Base-by-base conservation (phyloP, 1,284 basidiomycete genomes). In the Leccinum cinnamomeum region DNA sequence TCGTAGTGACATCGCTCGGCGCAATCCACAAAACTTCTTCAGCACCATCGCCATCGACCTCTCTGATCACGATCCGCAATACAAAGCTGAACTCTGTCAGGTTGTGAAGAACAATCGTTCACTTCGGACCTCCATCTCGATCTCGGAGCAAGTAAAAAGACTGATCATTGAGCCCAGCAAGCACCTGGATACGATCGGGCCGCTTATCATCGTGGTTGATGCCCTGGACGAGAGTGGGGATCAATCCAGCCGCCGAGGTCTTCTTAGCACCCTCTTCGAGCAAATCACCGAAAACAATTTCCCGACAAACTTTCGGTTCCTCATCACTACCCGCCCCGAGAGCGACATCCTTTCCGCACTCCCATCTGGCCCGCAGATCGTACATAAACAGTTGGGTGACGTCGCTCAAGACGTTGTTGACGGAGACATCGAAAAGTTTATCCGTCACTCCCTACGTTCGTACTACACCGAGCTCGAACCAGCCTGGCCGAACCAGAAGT, bases 191-290 rank as follows among this genome's bases (percentile, higher is more conserved):
- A n/a, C 59, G 1, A 61, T 71, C 3, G 68, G 66, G 1, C 70
- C 68, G 3, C 7, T 67, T 1, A 28, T 70, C 35, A 20, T 69
- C 2, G 64, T 69, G 1, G 53, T 72, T 1, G 70, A 71, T 33
- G 70, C 68, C 7, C 60, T 69, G 5, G 68, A 69, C 16, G 68
- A 72, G 57, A 69, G 68, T n/a, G 69, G 68, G 1, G 68, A 71
- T 23, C 68, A 7, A 18, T 5, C 57, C n/a, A 59, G 28, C 55
- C 70, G 68, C 25, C 61, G 57, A 3, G 33, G 58, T 2, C 56
- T 69, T 30, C 33, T 69, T 7, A 60, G 46, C 2, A 53, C 53
- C 20, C 11, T 72, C 35, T 55, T 55, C 7, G 56, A 63, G 12
- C 60, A 66, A 20, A 30, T 71, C 16, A 5, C 60, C 3, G 65